Percentiles rank a stretch among this genome's conserved stretches.
phyloP scores from a whole-genome alignment of 2,329 filamentous ascomycete species.

The Allantophomopsis lycopodina region DNA sequence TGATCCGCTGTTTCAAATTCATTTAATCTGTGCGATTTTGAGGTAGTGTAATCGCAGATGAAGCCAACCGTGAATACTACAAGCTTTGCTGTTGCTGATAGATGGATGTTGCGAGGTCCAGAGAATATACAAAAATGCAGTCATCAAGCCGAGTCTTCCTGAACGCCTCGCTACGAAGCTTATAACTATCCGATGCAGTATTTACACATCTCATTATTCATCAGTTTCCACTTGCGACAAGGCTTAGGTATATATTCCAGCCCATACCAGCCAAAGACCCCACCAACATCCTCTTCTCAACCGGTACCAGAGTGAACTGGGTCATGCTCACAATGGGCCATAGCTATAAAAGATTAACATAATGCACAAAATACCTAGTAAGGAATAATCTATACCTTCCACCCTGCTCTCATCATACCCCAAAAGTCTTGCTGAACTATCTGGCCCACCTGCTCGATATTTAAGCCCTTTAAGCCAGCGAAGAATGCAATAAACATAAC shows the following conservation, averaged over 20 bases:
- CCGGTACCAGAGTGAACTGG: constrained; percentile 52
- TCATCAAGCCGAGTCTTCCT: no score
- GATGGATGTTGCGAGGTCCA: no score
- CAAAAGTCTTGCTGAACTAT: constrained; percentile 41
- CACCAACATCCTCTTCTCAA: constrained; percentile 54
- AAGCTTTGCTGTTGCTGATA: no score
- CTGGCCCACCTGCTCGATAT: constrained; percentile 27
- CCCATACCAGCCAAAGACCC: constrained; percentile 53
- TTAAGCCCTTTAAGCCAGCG: constrained; percentile 22
- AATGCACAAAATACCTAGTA: constrained; percentile 20
- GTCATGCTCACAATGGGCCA: constrained; percentile 56
- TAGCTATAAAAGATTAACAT: background rate
- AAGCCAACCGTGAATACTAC: no score
- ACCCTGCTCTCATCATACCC: constrained; percentile 52
- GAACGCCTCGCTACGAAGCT: no score
- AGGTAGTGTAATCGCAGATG: no score
- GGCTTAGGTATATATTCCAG: constrained; percentile 62
- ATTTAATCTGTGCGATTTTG: no score
- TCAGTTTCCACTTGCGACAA: constrained; percentile 26
- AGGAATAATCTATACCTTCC: constrained; percentile 41
- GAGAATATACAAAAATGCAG: no score
- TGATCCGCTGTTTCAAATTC: no score
- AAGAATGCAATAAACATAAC: constrained; percentile 47
- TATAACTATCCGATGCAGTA: no score
- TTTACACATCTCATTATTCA: no score